Evolutionary conservation across 352 stramenopile genomes (phyloP), one percentile per base, ranked within the genome.

Genomic region (Phytophthora sojae): DNA sequence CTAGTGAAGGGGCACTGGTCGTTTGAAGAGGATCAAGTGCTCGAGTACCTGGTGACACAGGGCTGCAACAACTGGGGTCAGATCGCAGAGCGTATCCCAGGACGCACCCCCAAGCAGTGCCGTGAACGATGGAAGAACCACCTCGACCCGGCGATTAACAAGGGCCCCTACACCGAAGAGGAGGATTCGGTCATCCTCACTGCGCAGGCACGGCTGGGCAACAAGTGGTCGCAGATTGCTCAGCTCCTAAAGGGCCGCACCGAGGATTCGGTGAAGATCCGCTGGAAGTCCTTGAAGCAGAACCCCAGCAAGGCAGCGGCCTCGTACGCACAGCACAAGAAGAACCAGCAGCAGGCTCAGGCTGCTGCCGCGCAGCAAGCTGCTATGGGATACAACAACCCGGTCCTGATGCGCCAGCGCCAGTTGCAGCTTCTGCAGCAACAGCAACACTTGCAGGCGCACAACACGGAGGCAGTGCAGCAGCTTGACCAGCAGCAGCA

Each of bases 191-290:
- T 97, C 14, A 98, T 99, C 53, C 80, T 99, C 0, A 81, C 88
- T 4, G 90, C 85, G 37, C 96, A 99, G 61, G 85, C 89, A 44
- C 88, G 86, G 21, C 88, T 98, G 11, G 97, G 97, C 39, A 99
- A 99, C 79, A 96, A 97, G 57, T 99, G 97, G 97, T 97, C 94
- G 1, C 91, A 99, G 67, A 99, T 99, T 74, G 91, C 97, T 17
- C 97, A 98, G 69, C 80, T 97, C 39, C 75, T 98, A 4, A 90
- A 91, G 51, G 96, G 94, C 2, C 86, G 94, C 21, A 96, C 90
- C 2, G 93, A 98, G 42, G 95, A 98, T 70, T 95, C 94, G n/a
- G 93, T 98, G 23, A 98, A 98, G 76, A 98, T 98, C 59, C 83
- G 92, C 12, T 98, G 89, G 89, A 97, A 96, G 61, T 94, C 86